Evolutionary conservation across 192 early-diverging fungal genomes (phyloP), one percentile per base, ranked within the genome.

Genomic region (Coemansia sp.): DNA sequence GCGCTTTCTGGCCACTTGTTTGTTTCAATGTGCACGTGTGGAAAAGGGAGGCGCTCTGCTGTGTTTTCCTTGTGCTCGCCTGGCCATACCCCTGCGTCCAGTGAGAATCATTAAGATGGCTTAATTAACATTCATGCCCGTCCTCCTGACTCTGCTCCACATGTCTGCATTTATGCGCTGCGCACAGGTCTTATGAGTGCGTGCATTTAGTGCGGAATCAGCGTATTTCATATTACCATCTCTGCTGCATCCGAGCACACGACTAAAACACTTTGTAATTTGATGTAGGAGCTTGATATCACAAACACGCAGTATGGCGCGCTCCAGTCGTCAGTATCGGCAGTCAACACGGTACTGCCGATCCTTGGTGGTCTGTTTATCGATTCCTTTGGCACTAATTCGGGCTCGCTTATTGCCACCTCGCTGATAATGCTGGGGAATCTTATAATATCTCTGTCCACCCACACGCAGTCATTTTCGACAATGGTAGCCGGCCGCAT

Each of bases 281-380:
- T 15, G 15, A 6, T 70, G 56, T 60, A 87, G 86, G 82, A 88
- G 72, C 75, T 79, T 42, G 82, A 68, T 23, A 88, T 88, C 40
- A 80, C 83, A 50, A 83, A 85, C 56, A 76, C 85, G 4, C 84
- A 84, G 58, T 88, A 88, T 66, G 87, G 87, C 10, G 83, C 86
- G 6, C 63, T 88, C 26, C 87, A 88, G 67, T 87, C 87, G 42
- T 76, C 83, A n/a, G 83, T 84, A 14, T 83, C 82, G 3, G 74
- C 85, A 28, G 84, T 86, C 3, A 85, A 87, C 70, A 88, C 84
- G 1, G 52, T 84, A 12, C 38, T 88, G 49, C 82, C 79, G 8
- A 69, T 85, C 17, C 67, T 85, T 3, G 83, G 82, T 2, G 84
- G 82, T 10, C 67, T 82, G 57, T 85, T 85, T 37, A 87, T 88